phyloP scores from a whole-genome alignment of 805 yeast genomes.

The Debaryomyces maramus region DNA sequence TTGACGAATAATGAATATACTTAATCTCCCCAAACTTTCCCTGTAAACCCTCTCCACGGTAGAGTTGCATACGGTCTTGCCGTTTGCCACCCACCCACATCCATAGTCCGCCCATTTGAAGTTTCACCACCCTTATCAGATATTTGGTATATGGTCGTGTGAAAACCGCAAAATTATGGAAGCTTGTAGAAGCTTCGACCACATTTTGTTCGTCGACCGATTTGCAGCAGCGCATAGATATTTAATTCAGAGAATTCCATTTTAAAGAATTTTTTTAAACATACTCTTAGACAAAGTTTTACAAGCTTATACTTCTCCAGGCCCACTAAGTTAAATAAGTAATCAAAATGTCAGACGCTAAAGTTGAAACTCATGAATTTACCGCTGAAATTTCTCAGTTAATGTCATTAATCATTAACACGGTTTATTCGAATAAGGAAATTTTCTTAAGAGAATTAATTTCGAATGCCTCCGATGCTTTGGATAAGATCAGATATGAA shows the following conservation, averaged over 20 bases:
- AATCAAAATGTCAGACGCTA: conserved; percentile 48
- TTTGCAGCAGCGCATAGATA: conserved; percentile 13
- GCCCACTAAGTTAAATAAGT: neutral
- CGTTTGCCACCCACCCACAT: no score
- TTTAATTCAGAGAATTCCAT: conserved; percentile 2
- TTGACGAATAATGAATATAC: no score
- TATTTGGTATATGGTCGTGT: neutral
- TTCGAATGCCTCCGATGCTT: conserved; percentile 98
- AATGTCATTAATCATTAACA: conserved; percentile 99
- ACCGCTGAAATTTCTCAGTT: conserved; percentile 99
- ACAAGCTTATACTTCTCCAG: conserved; percentile 1
- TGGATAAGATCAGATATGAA: conserved; percentile 97
- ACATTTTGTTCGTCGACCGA: conserved; percentile 13
- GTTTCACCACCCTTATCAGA: no score
- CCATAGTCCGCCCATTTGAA: no score
- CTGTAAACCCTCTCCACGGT: no score
- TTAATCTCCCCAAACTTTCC: no score
- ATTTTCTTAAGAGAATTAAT: conserved; percentile 98
- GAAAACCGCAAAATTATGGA: conserved; percentile 18
- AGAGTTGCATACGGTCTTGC: no score
- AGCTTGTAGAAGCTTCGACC: conserved; percentile 32
- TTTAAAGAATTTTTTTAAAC: neutral
- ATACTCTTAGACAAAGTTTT: neutral
- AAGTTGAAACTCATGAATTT: conserved; percentile 87
- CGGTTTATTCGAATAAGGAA: conserved; percentile 99